Evolutionary conservation across 495 filamentous ascomycete genomes (phyloP).

Genomic region (Cenococcum geophilum): DNA sequence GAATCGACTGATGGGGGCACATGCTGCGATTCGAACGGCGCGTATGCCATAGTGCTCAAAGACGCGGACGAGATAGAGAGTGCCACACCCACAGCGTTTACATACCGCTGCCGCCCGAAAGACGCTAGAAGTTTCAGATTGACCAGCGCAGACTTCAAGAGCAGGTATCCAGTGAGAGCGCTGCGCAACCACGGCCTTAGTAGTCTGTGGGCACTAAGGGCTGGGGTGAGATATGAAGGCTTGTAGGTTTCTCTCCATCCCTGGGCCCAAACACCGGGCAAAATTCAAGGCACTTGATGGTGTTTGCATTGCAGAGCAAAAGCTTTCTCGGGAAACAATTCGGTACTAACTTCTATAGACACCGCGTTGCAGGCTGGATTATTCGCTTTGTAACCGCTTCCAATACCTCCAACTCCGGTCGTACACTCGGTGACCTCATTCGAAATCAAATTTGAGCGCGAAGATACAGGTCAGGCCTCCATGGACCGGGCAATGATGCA

Average conservation of each 20-base stretch:
- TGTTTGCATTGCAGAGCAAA: too few species aligned
- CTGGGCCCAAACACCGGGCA: not conserved
- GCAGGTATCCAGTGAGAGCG: slow-evolving; percentile 33
- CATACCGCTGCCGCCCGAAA: slow-evolving; percentile 25
- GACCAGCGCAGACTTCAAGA: slow-evolving; percentile 27
- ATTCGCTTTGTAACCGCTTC: slow-evolving; percentile 3
- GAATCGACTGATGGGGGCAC: slow-evolving; percentile 31
- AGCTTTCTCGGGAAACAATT: not conserved
- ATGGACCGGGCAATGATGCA: slow-evolving; percentile 32
- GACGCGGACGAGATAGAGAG: slow-evolving; percentile 31
- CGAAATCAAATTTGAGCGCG: slow-evolving; percentile 32
- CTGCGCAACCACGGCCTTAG: slow-evolving; percentile 35
- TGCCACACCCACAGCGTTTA: slow-evolving; percentile 24
- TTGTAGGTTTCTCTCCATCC: slow-evolving; percentile 31
- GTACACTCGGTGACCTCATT: slow-evolving; percentile 25
- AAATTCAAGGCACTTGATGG: not conserved
- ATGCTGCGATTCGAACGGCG: slow-evolving; percentile 31
- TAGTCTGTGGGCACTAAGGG: slow-evolving; percentile 35
- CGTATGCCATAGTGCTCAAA: slow-evolving; percentile 38
- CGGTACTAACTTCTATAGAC: slow-evolving; percentile 20
- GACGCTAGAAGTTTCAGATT: slow-evolving; percentile 37
- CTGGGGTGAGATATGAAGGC: slow-evolving; percentile 40
- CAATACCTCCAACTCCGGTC: not conserved
- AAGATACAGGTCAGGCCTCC: slow-evolving; percentile 21
- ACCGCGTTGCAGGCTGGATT: slow-evolving; percentile 27